Percentiles rank a stretch among this genome's conserved stretches.
These are phyloP conservation scores for Neodidymelliopsis sp. DNA, from an alignment of 2,329 filamentous ascomycete genomes.

Conservation along the genomic window DNA sequence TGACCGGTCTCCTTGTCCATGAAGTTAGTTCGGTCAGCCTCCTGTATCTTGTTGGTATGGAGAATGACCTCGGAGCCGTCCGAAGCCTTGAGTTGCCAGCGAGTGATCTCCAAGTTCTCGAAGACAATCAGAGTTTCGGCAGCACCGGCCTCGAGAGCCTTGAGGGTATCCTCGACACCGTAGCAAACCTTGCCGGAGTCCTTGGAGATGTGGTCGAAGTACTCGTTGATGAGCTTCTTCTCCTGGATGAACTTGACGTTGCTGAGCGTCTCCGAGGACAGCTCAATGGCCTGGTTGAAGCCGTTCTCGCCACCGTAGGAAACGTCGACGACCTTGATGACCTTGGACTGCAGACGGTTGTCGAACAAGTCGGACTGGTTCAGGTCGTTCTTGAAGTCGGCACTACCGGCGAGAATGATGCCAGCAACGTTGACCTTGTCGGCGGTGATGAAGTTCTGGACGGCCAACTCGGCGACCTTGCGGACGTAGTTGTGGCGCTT, in stretches of 20 bases:
- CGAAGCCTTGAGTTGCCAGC: constrained; percentile 86
- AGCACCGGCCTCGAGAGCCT: constrained; percentile 93
- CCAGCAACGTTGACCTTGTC: constrained; percentile 99
- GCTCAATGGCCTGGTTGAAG: constrained; percentile 98
- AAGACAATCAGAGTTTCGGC: constrained; percentile 95
- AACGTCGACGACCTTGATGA: constrained; percentile 99
- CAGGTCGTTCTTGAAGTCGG: constrained; percentile 99
- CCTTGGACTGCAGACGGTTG: constrained; percentile 86
- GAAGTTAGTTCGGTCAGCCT: constrained; percentile 81
- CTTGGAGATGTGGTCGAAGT: constrained; percentile 99
- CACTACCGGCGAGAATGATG: constrained; percentile 92
- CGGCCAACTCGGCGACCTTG: constrained; percentile 96
- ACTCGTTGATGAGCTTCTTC: constrained; percentile 99
- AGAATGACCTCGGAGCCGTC: constrained; percentile 75
- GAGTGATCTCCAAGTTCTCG: constrained; percentile 94
- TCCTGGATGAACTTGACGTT: constrained; percentile 99
- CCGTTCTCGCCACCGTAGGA: constrained; percentile 99
- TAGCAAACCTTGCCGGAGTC: constrained; percentile 98
- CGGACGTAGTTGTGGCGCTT: constrained; percentile 99
- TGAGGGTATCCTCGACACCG: constrained; percentile 95
- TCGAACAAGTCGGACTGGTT: constrained; percentile 99
- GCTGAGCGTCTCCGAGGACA: constrained; percentile 92
- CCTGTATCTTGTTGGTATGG: constrained; percentile 88
- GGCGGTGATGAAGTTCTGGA: constrained; percentile 98
- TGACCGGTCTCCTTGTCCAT: constrained; percentile 95